Base-by-base conservation (phyloP, 768 basidiomycete species). In the Mrakia hoshinonis region DNA sequence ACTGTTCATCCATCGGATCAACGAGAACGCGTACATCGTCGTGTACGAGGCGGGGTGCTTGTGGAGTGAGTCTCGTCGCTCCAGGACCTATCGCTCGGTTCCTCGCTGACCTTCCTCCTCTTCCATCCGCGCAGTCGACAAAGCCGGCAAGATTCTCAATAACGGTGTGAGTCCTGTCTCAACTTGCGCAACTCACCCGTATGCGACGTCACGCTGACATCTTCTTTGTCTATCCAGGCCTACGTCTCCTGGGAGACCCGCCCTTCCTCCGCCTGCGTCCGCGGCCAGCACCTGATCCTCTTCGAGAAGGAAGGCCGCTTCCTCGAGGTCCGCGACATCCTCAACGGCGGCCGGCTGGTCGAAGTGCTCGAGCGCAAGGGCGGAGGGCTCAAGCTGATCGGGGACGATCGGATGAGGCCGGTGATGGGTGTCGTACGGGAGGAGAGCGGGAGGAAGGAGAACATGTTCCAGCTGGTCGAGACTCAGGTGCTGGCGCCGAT, bases 191-290 rank as follows among this genome's bases (percentile, higher is more conserved):
- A 6, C 62, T 4, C 49, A 2, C 49, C 34, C 24, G n/a, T n/a
- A n/a, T n/a, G n/a, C n/a, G n/a, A n/a, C n/a, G n/a, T n/a, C n/a
- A n/a, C n/a, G n/a, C n/a, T n/a, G n/a, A n/a, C n/a, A n/a, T n/a
- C n/a, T n/a, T n/a, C n/a, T n/a, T n/a, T n/a, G n/a, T n/a, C n/a
- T n/a, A n/a, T n/a, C n/a, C 47, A 69, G 68, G 70, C 70, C n/a
- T 66, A 71, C 55, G 38, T 71, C 43, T 51, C 51, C 5, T 71
- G 70, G 70, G 70, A 71, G n/a, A 48, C 63, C 38, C 51, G 52
- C 11, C 61, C 63, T 12, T 29, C 63, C 18, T n/a, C 51, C 18
- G 70, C 64, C 26, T 63, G 31, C 70, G 39, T 71, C 7, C 70
- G 64, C 36, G 70, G 63, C 20, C 64, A 29, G 2, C 12, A 58